Conservation (phyloP, 257 asterid species). For the Fraxinus americana region DNA sequence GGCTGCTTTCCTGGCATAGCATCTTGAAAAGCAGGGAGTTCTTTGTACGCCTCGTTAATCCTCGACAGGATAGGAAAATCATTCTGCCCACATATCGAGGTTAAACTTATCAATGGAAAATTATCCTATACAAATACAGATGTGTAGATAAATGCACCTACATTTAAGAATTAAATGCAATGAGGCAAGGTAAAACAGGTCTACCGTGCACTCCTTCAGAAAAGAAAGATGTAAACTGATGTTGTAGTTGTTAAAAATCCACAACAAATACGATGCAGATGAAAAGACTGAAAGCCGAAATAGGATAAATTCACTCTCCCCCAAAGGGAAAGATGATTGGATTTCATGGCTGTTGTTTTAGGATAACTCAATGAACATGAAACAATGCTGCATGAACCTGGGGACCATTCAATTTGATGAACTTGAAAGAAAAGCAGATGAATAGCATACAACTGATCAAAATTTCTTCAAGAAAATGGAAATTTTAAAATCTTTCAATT, state of each 20-base stretch:
- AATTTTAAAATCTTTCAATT: neutral
- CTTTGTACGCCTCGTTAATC: slow-evolving; percentile 44
- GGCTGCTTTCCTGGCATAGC: slow-evolving; percentile 67
- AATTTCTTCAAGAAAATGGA: slow-evolving; percentile 15
- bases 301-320: neutral
- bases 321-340: neutral
- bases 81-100: slow-evolving; percentile 35
- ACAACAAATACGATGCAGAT: no score
- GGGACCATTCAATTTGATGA: neutral
- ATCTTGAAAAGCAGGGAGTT: slow-evolving; percentile 50
- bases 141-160: neutral
- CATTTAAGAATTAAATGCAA: neutral
- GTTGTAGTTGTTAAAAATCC: no score
- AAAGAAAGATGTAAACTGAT: no score
- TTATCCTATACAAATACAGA: neutral
- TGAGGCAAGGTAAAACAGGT: no score
- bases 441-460: neutral
- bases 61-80: slow-evolving; percentile 52
- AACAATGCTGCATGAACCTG: neutral
- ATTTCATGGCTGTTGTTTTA: no score
- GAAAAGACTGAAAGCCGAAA: no score
- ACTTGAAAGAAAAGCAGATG: neutral
- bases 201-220: no score
- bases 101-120: neutral
- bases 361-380: neutral